Evolutionary conservation across 2,329 filamentous ascomycete species (phyloP).

Genomic region (Colletotrichum orchidophilum): DNA sequence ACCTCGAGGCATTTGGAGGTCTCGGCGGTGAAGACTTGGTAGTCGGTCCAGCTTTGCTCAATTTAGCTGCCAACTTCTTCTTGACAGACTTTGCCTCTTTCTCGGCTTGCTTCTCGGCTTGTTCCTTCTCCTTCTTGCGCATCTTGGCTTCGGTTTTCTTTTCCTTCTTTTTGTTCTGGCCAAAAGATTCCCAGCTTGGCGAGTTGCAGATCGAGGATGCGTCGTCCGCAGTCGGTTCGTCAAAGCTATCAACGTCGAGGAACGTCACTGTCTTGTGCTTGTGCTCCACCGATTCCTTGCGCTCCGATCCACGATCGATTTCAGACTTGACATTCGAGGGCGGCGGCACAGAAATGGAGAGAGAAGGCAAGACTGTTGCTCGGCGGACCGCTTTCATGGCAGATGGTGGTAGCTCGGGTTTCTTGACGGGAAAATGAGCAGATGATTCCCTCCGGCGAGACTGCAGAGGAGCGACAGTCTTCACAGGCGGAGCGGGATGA

Average conservation of each 20-base stretch:
- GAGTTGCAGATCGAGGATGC: conserved; percentile 67
- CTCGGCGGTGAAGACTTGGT: conserved; percentile 26
- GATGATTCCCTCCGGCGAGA: conserved; percentile 29
- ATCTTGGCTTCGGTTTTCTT: conserved; percentile 55
- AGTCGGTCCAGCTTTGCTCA: conserved; percentile 48
- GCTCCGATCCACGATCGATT: conserved; percentile 28
- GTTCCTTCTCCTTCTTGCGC: conserved; percentile 54
- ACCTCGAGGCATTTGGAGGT: conserved; percentile 26
- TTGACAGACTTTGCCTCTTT: conserved; percentile 49
- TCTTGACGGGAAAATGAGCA: conserved; percentile 2
- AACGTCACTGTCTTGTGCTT: conserved; percentile 53
- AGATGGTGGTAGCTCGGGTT: conserved; percentile 13
- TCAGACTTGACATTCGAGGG: conserved; percentile 18
- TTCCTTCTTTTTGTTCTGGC: conserved; percentile 62
- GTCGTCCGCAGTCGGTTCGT: conserved; percentile 50
- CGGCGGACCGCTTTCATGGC: conserved; percentile 29
- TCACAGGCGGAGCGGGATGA: conserved; percentile 17
- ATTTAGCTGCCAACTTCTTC: conserved; percentile 46
- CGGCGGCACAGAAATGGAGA: conserved; percentile 46
- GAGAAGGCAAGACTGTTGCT: conserved; percentile 37
- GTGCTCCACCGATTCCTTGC: conserved; percentile 36
- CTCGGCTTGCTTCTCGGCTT: conserved; percentile 42
- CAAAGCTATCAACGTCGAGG: conserved; percentile 43
- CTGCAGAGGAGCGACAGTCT: conserved; percentile 28
- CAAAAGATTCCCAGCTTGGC: conserved; percentile 69